These are phyloP conservation scores for Bathelium albidoporum DNA, from an alignment of 495 filamentous ascomycete species.

Conservation along the genomic window DNA sequence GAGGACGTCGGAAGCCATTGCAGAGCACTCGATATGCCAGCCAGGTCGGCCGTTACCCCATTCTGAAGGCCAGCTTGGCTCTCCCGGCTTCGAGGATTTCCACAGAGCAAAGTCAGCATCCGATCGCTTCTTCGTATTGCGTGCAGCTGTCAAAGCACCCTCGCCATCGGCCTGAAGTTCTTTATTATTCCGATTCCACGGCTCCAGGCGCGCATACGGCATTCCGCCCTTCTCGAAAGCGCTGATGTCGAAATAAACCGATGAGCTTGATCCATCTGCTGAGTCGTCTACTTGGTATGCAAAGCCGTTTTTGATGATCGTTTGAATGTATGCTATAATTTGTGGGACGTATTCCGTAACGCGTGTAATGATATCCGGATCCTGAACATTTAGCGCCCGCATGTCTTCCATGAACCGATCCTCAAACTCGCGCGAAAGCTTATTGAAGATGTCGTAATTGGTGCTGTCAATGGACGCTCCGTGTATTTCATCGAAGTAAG, in stretches of 20 bases:
- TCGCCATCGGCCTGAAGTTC: conserved; percentile 81
- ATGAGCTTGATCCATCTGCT: conserved; percentile 37
- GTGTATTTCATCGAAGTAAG: conserved; percentile 72
- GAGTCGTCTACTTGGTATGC: conserved; percentile 64
- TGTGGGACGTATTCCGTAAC: conserved; percentile 84
- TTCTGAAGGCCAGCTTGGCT: conserved; percentile 76
- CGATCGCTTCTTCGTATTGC: conserved; percentile 55
- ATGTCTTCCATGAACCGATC: conserved; percentile 76
- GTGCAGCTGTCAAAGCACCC: conserved; percentile 60
- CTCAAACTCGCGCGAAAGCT: conserved; percentile 74
- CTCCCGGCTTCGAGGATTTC: conserved; percentile 87
- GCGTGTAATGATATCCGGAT: conserved; percentile 70
- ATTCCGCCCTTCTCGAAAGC: conserved; percentile 79
- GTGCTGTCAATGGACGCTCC: conserved; percentile 62
- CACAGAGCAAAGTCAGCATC: conserved; percentile 84
- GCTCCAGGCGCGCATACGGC: conserved; percentile 74
- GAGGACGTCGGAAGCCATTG: conserved; percentile 82
- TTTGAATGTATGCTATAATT: conserved; percentile 68
- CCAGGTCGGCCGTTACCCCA: conserved; percentile 88
- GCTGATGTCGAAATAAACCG: conserved; percentile 88
- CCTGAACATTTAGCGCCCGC: conserved; percentile 71
- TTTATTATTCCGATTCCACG: conserved; percentile 76
- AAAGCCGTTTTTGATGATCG: conserved; percentile 73
- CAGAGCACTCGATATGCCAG: conserved; percentile 98
- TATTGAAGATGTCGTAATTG: conserved; percentile 68